Percentiles rank a stretch among this genome's conserved stretches.
phyloP scores from a whole-genome alignment of 2,329 filamentous ascomycete genomes.

The Emmonsiellopsis sp. region DNA sequence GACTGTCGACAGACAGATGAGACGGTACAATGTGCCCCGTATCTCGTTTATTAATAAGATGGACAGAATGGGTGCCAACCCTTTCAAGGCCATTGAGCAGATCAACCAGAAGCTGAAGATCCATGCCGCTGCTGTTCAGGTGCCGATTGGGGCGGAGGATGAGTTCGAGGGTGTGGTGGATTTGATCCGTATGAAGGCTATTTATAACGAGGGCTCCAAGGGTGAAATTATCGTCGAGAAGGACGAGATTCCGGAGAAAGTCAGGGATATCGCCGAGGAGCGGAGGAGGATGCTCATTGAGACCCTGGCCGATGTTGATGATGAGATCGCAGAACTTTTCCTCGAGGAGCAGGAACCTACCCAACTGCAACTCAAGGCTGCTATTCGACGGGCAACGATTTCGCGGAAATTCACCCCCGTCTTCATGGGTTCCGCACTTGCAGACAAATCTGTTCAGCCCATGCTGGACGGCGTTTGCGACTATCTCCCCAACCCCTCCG shows the following conservation, averaged over 20 bases:
- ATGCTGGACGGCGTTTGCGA: constrained; percentile 96
- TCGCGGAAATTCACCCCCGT: constrained; percentile 84
- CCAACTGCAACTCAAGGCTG: constrained; percentile 74
- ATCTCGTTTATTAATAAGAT: constrained; percentile 99
- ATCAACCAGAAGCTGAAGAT: constrained; percentile 96
- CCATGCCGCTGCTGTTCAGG: constrained; percentile 82
- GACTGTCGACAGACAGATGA: constrained; percentile 97
- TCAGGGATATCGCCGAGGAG: constrained; percentile 67
- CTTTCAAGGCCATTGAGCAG: constrained; percentile 94
- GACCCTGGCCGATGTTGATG: constrained; percentile 92
- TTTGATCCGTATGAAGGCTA: constrained; percentile 79
- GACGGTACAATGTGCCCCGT: constrained; percentile 90
- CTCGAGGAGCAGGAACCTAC: constrained; percentile 77
- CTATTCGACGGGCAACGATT: constrained; percentile 86
- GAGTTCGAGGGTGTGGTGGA: constrained; percentile 89
- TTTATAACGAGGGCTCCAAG: constrained; percentile 80
- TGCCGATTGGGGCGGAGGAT: constrained; percentile 88
- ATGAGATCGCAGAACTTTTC: constrained; percentile 93
- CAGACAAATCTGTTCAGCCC: constrained; percentile 88
- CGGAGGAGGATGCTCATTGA: constrained; percentile 82
- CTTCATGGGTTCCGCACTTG: constrained; percentile 90
- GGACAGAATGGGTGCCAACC: constrained; percentile 97
- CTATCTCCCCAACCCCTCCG: constrained; percentile 82
- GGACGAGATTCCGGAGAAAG: constrained; percentile 73
- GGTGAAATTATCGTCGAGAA: constrained; percentile 68